Base-by-base conservation (phyloP, 2,329 filamentous ascomycete species). In the Aureobasidium sp. region DNA sequence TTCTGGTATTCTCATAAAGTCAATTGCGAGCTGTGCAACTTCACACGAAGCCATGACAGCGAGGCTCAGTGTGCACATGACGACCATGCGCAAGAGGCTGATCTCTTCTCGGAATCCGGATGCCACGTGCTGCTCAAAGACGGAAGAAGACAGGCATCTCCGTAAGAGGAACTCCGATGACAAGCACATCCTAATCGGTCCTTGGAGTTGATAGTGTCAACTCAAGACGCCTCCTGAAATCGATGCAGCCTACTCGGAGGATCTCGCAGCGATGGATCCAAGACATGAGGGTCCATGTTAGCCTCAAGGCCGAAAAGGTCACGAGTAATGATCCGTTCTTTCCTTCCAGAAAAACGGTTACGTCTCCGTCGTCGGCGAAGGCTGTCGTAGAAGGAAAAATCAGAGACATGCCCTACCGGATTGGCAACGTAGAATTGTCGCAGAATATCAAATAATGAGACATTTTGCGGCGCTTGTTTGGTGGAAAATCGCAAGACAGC, bases 381-480 rank as follows among this genome's bases (percentile, higher is more conserved):
- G 31, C 5, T 39, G 53, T 44, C 53, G 53, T 45, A 39, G 53
- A 45, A 45, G 36, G 27, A 20, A 37, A 37, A 11, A 58, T 48
- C 45, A 48, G 45, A 42, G n/a, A 22, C 31, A 37, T 14, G 42
- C 17, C 42, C 17, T 39, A 37, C 20, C 31, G 25, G 11, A 37
- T 29, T 27, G 41, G 14, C 45, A 60, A 60, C 57, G 57, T 49
- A 60, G 57, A 60, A 42, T 37, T 60, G 57, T 60, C 57, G 44
- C 57, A 60, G 45, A 51, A 60, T 49, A 20, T 49, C 34, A 49
- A 42, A 60, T 60, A 49, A 41, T 60, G 57, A 60, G 57, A 60
- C 57, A 60, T 41, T 51, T 41, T 7, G 25, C 27, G 57, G 25
- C 55, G 20, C 41, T 39, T 58, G 55, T 47, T 29, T 58, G 55